phyloP scores from a whole-genome alignment of 1,139 yeast genomes.

The Debaryomyces robertsiae region DNA sequence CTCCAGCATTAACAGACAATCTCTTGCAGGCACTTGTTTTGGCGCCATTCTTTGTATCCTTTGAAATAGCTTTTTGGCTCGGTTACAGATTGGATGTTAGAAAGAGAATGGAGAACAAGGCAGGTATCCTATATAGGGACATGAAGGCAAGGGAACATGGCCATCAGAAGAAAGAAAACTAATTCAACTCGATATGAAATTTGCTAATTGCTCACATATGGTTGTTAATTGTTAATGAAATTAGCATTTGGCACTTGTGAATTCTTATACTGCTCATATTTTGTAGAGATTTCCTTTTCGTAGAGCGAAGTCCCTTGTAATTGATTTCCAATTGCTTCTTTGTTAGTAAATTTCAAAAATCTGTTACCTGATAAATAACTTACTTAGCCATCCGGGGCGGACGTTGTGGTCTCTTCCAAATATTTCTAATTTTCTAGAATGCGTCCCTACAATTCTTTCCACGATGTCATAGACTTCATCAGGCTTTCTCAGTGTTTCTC shows the following conservation, averaged over 20 bases:
- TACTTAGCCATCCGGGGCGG: slow-evolving; percentile 84
- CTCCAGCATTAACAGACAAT: slow-evolving; percentile 87
- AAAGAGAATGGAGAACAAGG: slow-evolving; percentile 54
- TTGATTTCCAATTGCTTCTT: slow-evolving; percentile 74
- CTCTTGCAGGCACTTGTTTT: slow-evolving; percentile 80
- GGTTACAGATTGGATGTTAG: slow-evolving; percentile 64
- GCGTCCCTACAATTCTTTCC: slow-evolving; percentile 77
- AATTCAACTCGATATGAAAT: too few relatives aligned
- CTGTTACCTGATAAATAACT: slow-evolving; percentile 9
- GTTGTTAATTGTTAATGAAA: too few relatives aligned
- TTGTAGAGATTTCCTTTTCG: slow-evolving; percentile 57
- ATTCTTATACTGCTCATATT: slow-evolving; percentile 29
- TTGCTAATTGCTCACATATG: too few relatives aligned
- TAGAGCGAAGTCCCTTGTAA: slow-evolving; percentile 58
- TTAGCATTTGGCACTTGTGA: background rate
- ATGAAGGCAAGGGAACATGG: slow-evolving; percentile 20
- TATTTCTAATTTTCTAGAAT: slow-evolving; percentile 78
- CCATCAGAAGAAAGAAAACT: background rate
- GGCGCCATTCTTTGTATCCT: slow-evolving; percentile 88
- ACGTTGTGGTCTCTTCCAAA: slow-evolving; percentile 87
- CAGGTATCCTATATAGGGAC: slow-evolving; percentile 39
- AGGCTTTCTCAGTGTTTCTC: slow-evolving; percentile 90
- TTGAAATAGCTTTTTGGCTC: slow-evolving; percentile 68
- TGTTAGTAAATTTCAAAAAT: slow-evolving; percentile 8
- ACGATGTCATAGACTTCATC: slow-evolving; percentile 86